Percentiles rank a stretch among this genome's conserved stretches.
phyloP scores from a whole-genome alignment of 805 yeast species.

The Sugiyamaella americana region DNA sequence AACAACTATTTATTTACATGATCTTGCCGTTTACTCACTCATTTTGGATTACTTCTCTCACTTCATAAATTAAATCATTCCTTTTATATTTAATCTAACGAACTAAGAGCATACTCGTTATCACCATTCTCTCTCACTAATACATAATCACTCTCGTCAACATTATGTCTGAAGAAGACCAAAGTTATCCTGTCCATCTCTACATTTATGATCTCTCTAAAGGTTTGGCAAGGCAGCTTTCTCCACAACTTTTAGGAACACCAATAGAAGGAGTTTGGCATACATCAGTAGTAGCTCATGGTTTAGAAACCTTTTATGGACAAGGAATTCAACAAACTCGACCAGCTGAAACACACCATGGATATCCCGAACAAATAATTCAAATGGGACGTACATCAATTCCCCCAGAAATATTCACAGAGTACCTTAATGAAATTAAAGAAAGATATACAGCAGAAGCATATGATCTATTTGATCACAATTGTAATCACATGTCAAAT shows the following conservation, averaged over 20 bases:
- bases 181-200: constrained; percentile 39
- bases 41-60: no score
- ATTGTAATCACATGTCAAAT: constrained; percentile 64
- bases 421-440: constrained; percentile 46
- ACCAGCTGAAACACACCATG: constrained; percentile 56
- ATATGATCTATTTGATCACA: constrained; percentile 56
- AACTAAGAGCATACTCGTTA: no score
- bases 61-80: no score
- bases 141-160: no score
- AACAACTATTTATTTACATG: no score
- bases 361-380: constrained; percentile 47
- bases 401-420: constrained; percentile 46
- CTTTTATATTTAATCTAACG: no score
- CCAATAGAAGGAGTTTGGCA: constrained; percentile 61
- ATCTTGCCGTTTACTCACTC: no score
- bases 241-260: constrained; percentile 47
- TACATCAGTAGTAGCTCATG: constrained; percentile 47
- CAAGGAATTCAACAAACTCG: constrained; percentile 45
- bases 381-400: constrained; percentile 50
- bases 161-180: constrained; percentile 13
- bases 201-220: constrained; percentile 59
- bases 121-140: no score
- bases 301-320: constrained; percentile 54
- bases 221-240: constrained; percentile 51
- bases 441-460: constrained; percentile 42